Conservation (phyloP, 2,329 filamentous ascomycete species). For the Claviceps sp. region DNA sequence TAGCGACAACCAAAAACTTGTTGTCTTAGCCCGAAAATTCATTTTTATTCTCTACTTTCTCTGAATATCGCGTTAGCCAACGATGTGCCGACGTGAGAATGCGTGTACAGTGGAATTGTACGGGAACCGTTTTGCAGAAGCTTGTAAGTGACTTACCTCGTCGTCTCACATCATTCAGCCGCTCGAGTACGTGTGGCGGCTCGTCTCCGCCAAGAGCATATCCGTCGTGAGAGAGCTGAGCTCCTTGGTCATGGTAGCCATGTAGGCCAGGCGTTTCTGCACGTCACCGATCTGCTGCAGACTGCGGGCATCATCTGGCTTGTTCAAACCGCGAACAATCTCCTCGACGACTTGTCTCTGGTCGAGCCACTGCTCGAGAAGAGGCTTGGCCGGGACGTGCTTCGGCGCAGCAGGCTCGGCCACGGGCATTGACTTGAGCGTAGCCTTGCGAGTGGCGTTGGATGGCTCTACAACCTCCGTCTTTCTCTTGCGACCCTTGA, state of each 20-base stretch:
- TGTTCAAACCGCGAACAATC: constrained; percentile 36
- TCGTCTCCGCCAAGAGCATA: background rate
- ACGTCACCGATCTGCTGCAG: constrained; percentile 39
- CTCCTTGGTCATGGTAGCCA: constrained; percentile 33
- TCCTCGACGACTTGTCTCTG: constrained; percentile 50
- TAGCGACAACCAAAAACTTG: too few species aligned
- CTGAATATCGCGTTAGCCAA: too few species aligned
- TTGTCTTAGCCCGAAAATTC: too few species aligned
- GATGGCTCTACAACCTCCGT: constrained; percentile 31
- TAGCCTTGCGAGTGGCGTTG: constrained; percentile 33
- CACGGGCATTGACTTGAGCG: constrained; percentile 26
- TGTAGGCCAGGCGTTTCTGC: constrained; percentile 35
- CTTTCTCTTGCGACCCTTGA: constrained; percentile 46
- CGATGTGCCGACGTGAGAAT: too few species aligned
- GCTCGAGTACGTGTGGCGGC: constrained; percentile 2
- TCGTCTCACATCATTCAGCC: constrained; percentile 2
- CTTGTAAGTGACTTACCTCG: background rate
- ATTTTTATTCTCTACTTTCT: too few species aligned
- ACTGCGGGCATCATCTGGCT: constrained; percentile 38
- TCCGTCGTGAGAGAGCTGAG: background rate
- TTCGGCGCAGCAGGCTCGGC: constrained; percentile 14
- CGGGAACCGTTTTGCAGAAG: background rate
- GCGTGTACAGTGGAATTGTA: background rate
- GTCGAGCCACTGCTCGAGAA: constrained; percentile 43
- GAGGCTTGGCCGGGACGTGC: constrained; percentile 23